These are phyloP conservation scores for Pichia rugopelliculosa DNA, from an alignment of 805 yeast genomes.

Conservation along the genomic window DNA sequence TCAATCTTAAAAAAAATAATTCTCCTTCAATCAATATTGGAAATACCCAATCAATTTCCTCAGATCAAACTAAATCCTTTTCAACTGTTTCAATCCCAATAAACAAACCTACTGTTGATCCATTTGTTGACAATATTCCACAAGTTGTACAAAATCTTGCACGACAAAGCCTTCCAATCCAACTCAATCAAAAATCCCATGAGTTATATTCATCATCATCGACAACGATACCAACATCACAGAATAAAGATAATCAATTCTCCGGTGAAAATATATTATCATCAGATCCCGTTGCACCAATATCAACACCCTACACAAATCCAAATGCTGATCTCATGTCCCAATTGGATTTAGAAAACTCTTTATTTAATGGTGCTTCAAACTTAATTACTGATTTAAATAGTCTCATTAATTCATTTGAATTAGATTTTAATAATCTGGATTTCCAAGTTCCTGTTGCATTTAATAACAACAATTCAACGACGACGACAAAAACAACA, in stretches of 20 bases:
- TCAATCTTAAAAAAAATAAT: background rate
- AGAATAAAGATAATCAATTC: background rate
- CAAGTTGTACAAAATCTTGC: conserved; percentile 21
- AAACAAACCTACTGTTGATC: conserved; percentile 8
- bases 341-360: conserved; percentile 24
- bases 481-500: background rate
- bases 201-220: background rate
- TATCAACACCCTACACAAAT: background rate
- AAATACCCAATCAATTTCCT: background rate
- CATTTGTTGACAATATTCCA: conserved; percentile 14
- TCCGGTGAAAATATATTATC: background rate
- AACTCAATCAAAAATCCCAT: background rate
- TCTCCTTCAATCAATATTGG: background rate
- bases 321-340: background rate
- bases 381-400: conserved; percentile 30
- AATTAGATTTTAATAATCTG: conserved; percentile 16
- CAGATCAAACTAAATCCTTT: background rate
- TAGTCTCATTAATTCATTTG: conserved; percentile 27
- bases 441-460: conserved; percentile 3
- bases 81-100: background rate
- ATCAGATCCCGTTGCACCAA: background rate
- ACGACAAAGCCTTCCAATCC: conserved; percentile 7
- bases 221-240: background rate
- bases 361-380: conserved; percentile 29
- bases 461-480: background rate